Conservation (phyloP, 2,329 filamentous ascomycete species). For the Nemania diffusa region DNA sequence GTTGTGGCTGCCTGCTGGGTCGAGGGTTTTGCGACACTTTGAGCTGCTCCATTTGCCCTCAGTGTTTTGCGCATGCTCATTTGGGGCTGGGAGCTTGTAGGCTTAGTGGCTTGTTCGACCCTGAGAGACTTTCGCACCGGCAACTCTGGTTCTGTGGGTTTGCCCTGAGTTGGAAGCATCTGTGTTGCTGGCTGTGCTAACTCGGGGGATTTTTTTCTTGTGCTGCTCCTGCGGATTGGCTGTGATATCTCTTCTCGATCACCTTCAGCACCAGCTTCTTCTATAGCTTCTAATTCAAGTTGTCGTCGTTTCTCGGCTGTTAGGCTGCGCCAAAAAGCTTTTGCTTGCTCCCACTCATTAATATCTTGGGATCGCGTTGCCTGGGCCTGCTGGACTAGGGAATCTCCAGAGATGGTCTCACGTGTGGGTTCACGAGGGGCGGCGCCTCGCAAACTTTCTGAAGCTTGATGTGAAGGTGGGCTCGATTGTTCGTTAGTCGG, state of each 20-base stretch:
- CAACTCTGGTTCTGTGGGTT: constrained; percentile 43
- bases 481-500: constrained; percentile 62
- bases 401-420: constrained; percentile 25
- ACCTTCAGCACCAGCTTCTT: constrained; percentile 62
- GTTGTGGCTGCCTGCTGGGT: constrained; percentile 27
- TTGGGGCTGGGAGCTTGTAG: constrained; percentile 21
- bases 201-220: constrained; percentile 55
- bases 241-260: constrained; percentile 53
- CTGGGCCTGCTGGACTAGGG: constrained; percentile 15
- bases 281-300: constrained; percentile 67
- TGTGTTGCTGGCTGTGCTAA: constrained; percentile 42
- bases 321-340: constrained; percentile 75
- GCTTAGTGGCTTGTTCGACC: constrained; percentile 44
- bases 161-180: neutral
- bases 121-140: constrained; percentile 62
- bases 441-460: constrained; percentile 18
- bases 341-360: constrained; percentile 75
- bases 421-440: constrained; percentile 29
- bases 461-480: constrained; percentile 35
- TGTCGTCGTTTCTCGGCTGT: constrained; percentile 70
- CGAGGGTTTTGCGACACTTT: constrained; percentile 15
- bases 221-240: constrained; percentile 46
- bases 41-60: constrained; percentile 35
- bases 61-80: constrained; percentile 48
- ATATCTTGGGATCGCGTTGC: constrained; percentile 25